These are phyloP conservation scores for Coemansia sp. DNA, from an alignment of 192 early-diverging fungal genomes.

Conservation along the genomic window DNA sequence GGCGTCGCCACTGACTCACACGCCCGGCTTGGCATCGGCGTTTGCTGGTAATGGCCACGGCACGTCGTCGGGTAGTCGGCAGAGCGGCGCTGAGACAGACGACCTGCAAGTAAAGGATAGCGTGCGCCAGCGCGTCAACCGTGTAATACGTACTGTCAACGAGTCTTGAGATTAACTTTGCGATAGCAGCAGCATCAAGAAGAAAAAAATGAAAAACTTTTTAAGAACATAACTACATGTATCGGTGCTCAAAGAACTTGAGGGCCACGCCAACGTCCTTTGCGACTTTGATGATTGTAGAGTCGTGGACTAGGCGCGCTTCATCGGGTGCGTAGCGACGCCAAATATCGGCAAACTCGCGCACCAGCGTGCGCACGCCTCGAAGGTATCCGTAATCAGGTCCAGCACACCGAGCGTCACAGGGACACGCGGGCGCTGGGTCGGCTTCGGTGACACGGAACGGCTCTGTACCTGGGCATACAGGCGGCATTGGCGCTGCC, in stretches of 20 bases:
- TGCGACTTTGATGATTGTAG: constrained; percentile 25
- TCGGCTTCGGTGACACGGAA: constrained; percentile 37
- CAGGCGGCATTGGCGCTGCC: neutral
- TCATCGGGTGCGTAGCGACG: constrained; percentile 49
- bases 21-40: constrained; percentile 7
- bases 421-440: constrained; percentile 31
- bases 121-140: constrained; percentile 48
- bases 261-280: constrained; percentile 38
- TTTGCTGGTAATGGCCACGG: neutral
- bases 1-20: constrained; percentile 3
- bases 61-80: constrained; percentile 1
- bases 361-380: constrained; percentile 53
- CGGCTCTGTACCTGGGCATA: neutral
- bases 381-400: constrained; percentile 55
- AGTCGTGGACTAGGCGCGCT: constrained; percentile 31
- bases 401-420: constrained; percentile 38
- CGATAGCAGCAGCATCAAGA: neutral
- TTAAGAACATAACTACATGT: constrained; percentile 7
- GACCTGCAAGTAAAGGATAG: constrained; percentile 48
- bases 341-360: constrained; percentile 56
- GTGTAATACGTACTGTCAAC: constrained; percentile 45
- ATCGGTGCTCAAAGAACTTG: constrained; percentile 25
- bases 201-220: neutral
- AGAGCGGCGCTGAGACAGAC: constrained; percentile 15
- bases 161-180: constrained; percentile 25